Conservation (phyloP, 345 rosid species). For the Lepidium sativum region DNA sequence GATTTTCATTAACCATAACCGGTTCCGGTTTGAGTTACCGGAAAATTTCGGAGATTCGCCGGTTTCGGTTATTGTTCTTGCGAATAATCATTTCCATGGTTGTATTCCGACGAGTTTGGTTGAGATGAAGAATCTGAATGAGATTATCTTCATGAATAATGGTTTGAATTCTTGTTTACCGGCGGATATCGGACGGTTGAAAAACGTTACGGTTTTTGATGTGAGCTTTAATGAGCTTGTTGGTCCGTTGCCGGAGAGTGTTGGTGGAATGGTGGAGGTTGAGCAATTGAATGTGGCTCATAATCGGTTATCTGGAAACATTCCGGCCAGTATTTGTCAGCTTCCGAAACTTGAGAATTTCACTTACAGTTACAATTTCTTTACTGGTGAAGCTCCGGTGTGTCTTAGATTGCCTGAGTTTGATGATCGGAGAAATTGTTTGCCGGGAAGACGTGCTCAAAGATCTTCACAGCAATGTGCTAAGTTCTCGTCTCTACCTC, state of each 20-base stretch:
- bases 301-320: conserved; percentile 54
- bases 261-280: conserved; percentile 54
- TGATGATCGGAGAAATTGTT: conserved; percentile 59
- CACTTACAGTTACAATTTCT: conserved; percentile 68
- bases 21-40: conserved; percentile 64
- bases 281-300: conserved; percentile 82
- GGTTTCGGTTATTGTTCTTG: conserved; percentile 72
- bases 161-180: conserved; percentile 72
- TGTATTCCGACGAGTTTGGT: conserved; percentile 69
- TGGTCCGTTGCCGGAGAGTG: conserved; percentile 56
- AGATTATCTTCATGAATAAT: conserved; percentile 63
- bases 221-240: conserved; percentile 55
- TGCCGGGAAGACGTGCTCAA: conserved; percentile 59
- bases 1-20: conserved; percentile 67
- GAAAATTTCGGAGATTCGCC: conserved; percentile 77
- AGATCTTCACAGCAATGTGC: conserved; percentile 49
- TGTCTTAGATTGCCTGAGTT: conserved; percentile 45
- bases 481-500: conserved; percentile 53
- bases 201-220: conserved; percentile 64
- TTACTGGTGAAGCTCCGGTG: conserved; percentile 70
- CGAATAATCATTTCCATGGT: conserved; percentile 68
- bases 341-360: conserved; percentile 63
- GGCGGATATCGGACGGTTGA: conserved; percentile 47
- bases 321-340: conserved; percentile 57
- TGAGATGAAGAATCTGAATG: conserved; percentile 68